Percentiles rank a stretch among this genome's conserved stretches.
Evolutionary conservation across 768 basidiomycete genomes (phyloP).

Genomic region (Mycena chlorophos): DNA sequence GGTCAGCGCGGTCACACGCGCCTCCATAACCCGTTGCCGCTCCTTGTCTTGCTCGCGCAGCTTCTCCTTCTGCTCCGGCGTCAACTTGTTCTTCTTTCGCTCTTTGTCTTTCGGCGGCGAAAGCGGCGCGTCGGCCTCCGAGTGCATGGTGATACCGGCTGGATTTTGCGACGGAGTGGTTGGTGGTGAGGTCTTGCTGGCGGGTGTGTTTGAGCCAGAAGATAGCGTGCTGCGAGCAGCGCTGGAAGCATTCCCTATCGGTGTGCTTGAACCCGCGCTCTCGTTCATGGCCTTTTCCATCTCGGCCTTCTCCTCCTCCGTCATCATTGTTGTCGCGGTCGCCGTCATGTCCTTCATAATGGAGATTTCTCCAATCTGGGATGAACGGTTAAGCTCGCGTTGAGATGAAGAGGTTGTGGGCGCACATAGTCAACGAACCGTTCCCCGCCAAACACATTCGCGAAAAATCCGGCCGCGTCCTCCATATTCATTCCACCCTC

Average conservation of each 20-base stretch:
- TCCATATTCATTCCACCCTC: conserved; percentile 80
- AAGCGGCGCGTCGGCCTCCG: conserved; percentile 20
- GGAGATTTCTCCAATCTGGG: conserved; percentile 93
- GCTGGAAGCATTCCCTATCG: conserved; percentile 16
- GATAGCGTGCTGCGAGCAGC: conserved; percentile 13
- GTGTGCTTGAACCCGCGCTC: conserved; percentile 26
- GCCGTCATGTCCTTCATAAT: conserved; percentile 93
- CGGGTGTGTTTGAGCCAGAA: conserved; percentile 9
- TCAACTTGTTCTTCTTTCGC: conserved; percentile 53
- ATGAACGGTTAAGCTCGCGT: neutral
- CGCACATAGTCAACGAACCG: conserved; percentile 86
- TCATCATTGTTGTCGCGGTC: conserved; percentile 83
- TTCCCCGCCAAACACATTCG: conserved; percentile 94
- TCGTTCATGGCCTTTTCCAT: conserved; percentile 72
- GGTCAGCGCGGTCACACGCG: conserved; percentile 71
- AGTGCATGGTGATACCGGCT: conserved; percentile 19
- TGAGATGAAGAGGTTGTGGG: neutral
- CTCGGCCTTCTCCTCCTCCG: conserved; percentile 89
- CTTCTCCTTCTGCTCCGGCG: conserved; percentile 84
- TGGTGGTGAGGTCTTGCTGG: conserved; percentile 14
- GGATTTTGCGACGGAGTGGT: conserved; percentile 14
- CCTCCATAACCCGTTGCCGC: conserved; percentile 75
- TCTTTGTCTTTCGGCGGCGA: conserved; percentile 35
- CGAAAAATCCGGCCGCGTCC: conserved; percentile 93
- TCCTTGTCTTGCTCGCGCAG: conserved; percentile 80